Evolutionary conservation across 2,329 filamentous ascomycete genomes (phyloP).

Genomic region (Penicillium crustosum): DNA sequence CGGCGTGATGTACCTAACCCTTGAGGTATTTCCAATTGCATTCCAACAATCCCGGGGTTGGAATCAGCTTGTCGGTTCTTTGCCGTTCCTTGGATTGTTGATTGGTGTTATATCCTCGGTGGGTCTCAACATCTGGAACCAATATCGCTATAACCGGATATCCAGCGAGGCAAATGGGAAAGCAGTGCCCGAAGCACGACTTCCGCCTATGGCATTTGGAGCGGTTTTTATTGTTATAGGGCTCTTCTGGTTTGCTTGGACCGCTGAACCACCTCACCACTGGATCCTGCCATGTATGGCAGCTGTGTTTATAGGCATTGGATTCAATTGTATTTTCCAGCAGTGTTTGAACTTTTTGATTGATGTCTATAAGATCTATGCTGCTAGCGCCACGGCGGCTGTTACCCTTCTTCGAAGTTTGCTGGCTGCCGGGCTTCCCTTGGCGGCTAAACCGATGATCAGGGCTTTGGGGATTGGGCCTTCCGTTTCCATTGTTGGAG

Average conservation of each 20-base stretch:
- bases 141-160: constrained; percentile 39
- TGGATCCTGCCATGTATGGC: constrained; percentile 18
- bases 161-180: constrained; percentile 29
- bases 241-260: constrained; percentile 49
- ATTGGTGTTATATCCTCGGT: constrained; percentile 45
- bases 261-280: constrained; percentile 27
- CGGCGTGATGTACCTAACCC: constrained; percentile 48
- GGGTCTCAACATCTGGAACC: constrained; percentile 45
- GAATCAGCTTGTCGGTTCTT: constrained; percentile 38
- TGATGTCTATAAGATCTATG: constrained; percentile 42
- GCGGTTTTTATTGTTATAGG: constrained; percentile 45
- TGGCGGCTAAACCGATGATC: constrained; percentile 45
- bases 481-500: constrained; percentile 44
- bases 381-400: constrained; percentile 45
- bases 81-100: constrained; percentile 49
- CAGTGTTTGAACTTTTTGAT: constrained; percentile 51
- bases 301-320: constrained; percentile 44
- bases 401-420: constrained; percentile 48
- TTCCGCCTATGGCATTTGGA: constrained; percentile 50
- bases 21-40: constrained; percentile 51
- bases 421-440: constrained; percentile 40
- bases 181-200: constrained; percentile 42
- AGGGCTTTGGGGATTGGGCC: constrained; percentile 44
- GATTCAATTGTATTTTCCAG: constrained; percentile 50
- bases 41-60: constrained; percentile 45